phyloP scores from a whole-genome alignment of 345 rosid species.

The Sapria himalayana region DNA sequence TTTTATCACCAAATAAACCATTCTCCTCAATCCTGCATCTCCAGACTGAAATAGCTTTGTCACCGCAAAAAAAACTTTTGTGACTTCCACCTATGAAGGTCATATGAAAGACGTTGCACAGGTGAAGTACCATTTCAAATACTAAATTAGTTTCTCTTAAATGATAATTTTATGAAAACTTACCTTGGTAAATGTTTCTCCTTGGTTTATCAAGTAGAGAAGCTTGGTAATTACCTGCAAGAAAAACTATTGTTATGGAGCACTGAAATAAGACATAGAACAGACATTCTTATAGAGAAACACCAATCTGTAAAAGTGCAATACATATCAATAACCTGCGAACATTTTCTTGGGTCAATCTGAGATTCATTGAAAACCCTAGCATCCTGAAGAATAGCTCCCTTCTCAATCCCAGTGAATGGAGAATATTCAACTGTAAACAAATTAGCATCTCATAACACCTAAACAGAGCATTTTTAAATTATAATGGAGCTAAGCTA shows the following conservation, averaged over 20 bases:
- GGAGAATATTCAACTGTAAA: constrained; percentile 77
- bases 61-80: constrained; percentile 87
- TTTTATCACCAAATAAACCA: constrained; percentile 95
- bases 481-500: no score
- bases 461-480: background rate
- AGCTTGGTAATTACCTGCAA: constrained; percentile 86
- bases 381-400: constrained; percentile 96
- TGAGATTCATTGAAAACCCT: constrained; percentile 96
- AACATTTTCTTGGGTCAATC: constrained; percentile 92
- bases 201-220: constrained; percentile 88
- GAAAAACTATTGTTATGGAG: no score
- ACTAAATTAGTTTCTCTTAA: no score
- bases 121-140: background rate
- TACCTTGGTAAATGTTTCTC: constrained; percentile 85
- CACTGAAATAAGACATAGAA: constrained; percentile 7
- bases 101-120: constrained; percentile 5
- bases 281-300: background rate
- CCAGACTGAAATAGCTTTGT: constrained; percentile 92
- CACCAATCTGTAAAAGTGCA: background rate
- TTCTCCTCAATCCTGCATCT: constrained; percentile 86
- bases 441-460: constrained; percentile 5
- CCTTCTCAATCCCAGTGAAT: constrained; percentile 86
- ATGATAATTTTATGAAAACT: no score
- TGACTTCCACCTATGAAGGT: constrained; percentile 53
- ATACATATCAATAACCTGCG: constrained; percentile 38